These are phyloP conservation scores for Dipteronia sinensis DNA, from an alignment of 345 rosid species.

Conservation along the genomic window DNA sequence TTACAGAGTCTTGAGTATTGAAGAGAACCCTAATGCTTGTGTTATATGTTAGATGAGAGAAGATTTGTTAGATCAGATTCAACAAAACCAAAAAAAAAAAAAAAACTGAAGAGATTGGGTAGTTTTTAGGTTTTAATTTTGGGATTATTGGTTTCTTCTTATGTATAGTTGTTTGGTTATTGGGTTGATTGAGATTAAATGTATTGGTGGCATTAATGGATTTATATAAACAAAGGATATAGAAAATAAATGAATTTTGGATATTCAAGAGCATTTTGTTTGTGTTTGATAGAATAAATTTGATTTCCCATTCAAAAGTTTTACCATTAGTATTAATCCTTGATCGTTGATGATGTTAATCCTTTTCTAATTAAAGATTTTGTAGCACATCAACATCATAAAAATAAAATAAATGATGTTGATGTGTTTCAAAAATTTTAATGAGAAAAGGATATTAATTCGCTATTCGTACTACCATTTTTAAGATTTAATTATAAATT, in stretches of 20 bases:
- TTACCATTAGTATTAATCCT: too few species aligned
- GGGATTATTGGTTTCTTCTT: neutral
- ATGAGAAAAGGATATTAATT: too few species aligned
- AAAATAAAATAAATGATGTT: too few species aligned
- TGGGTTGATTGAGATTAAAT: neutral
- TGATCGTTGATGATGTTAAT: too few species aligned
- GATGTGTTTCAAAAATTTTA: too few species aligned
- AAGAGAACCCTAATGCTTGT: conserved; percentile 61
- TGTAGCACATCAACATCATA: too few species aligned
- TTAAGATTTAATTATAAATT: too few species aligned
- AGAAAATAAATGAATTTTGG: conserved; percentile 3
- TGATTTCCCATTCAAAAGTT: neutral
- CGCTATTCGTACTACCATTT: too few species aligned
- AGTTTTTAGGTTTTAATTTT: neutral
- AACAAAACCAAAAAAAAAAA: neutral
- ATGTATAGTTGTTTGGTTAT: neutral
- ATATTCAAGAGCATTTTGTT: neutral
- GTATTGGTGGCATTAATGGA: too few species aligned
- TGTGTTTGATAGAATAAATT: neutral
- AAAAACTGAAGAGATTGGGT: too few species aligned
- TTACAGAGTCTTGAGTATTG: conserved; percentile 38
- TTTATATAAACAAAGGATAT: neutral
- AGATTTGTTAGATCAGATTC: conserved; percentile 1
- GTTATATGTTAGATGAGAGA: conserved; percentile 35
- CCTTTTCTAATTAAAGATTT: too few species aligned